A percentile compares a stretch with the other conserved stretches of the same genome.
Conservation (phyloP, 495 filamentous ascomycete species). For the Physcia stellaris region DNA sequence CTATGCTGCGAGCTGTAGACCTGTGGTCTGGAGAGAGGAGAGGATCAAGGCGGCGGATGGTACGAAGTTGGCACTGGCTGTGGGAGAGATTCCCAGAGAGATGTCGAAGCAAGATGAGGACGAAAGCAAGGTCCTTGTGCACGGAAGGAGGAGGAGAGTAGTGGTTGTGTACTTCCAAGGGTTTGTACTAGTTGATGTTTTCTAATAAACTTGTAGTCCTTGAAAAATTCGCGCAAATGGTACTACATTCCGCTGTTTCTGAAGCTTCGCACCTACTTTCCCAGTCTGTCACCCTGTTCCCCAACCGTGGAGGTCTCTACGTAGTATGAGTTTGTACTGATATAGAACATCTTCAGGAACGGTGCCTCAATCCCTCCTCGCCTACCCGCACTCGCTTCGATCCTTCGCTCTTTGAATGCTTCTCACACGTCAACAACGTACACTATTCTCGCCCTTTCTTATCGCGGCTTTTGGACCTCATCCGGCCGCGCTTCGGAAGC, state of each 20-base stretch:
- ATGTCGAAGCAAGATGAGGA: background rate
- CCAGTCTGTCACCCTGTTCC: background rate
- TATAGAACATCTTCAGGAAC: constrained; percentile 1
- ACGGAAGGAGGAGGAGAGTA: background rate
- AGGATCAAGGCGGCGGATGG: constrained; percentile 40
- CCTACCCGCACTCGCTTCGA: constrained; percentile 45
- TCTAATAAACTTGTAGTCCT: no score
- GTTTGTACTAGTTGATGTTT: no score
- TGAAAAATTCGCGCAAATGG: no score
- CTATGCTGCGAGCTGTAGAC: constrained; percentile 41
- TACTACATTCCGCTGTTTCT: no score
- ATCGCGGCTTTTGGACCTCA: constrained; percentile 71
- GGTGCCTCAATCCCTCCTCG: constrained; percentile 41
- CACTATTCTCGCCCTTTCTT: constrained; percentile 48
- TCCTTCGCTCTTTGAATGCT: constrained; percentile 5
- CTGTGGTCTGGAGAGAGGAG: constrained; percentile 50
- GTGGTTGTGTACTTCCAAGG: constrained; percentile 47
- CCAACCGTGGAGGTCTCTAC: background rate
- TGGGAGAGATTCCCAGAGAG: constrained; percentile 22
- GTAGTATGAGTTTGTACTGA: background rate
- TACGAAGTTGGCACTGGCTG: constrained; percentile 42
- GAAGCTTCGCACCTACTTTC: background rate
- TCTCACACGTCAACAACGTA: background rate
- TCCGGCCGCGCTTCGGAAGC: constrained; percentile 50
- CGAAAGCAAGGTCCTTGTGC: background rate